Base-by-base conservation (phyloP, 2,329 filamentous ascomycete genomes). In the Neonectria coccinea region DNA sequence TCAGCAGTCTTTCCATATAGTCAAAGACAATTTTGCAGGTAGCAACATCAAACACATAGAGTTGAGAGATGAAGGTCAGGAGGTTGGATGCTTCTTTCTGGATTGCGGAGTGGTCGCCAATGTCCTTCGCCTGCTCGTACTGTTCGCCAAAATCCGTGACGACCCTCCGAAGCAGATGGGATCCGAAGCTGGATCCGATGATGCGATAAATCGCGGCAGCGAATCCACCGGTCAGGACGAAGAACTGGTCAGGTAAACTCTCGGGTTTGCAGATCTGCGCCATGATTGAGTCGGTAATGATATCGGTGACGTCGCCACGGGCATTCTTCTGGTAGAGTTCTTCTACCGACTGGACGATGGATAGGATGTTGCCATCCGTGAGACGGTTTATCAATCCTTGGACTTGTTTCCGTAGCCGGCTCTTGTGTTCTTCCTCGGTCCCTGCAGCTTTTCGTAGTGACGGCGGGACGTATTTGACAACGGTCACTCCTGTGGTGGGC, bases 331-430 rank as follows among this genome's bases (percentile, higher is more conserved):
- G 87, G 76, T 98, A 99, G 1, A 98, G 82, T 65, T 90, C 89
- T 75, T 97, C 93, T 33, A 97, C 85, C 18, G 97, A 92, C 47
- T 87, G 86, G 4, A 97, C 82, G 57, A 98, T 97, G 2, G 92
- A 91, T 6, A 97, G 79, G 67, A 99, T 84, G 72, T 96, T 98
- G 41, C 93, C 89, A 75, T 98, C 95, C 0, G 96, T 97, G 33
- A 99, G 84, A 75, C 95, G 91, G 78, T 99, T 99, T 75, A 99
- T 86, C 18, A 96, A 85, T 75, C 96, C 95, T 76, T 98, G 94
- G 0, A 93, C 85, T 74, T 97, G 93, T 66, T 93, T 89, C 63
- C 89, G 89, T 54, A 99, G 82, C 42, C 91, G 89, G 12, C 84
- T 83, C 52, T 92, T 82, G 45, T 86, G 82, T 76, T 97, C 92